These are phyloP conservation scores for Uromyces viciae-fabae DNA, from an alignment of 1,284 basidiomycete species.

Conservation along the genomic window DNA sequence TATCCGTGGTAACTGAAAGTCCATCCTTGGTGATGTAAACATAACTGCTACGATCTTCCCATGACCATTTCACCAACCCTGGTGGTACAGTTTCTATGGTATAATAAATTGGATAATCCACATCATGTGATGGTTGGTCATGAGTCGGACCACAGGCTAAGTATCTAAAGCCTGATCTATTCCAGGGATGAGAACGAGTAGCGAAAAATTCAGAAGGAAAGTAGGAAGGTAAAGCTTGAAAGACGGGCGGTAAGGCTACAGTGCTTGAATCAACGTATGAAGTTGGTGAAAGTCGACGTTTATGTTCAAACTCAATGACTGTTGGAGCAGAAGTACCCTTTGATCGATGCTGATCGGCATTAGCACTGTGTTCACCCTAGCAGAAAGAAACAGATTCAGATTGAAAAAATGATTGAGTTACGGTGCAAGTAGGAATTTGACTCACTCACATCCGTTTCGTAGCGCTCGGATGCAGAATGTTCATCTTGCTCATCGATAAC, in stretches of 20 bases:
- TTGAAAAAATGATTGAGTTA: background rate
- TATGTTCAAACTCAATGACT: background rate
- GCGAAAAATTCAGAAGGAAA: conserved; percentile 28
- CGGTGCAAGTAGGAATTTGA: background rate
- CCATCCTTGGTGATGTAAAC: conserved; percentile 78
- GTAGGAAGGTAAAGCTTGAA: conserved; percentile 27
- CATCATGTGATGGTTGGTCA: background rate
- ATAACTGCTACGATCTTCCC: conserved; percentile 66
- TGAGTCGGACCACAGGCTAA: conserved; percentile 70
- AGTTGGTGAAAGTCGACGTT: background rate
- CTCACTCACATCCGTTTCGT: conserved; percentile 20
- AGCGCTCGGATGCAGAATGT: conserved; percentile 10
- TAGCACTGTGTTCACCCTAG: conserved; percentile 7
- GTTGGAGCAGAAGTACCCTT: background rate
- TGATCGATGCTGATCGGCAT: background rate
- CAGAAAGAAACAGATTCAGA: background rate
- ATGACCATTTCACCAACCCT: conserved; percentile 50
- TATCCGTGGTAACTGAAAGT: conserved; percentile 70
- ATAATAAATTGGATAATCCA: conserved; percentile 15
- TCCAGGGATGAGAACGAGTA: conserved; percentile 42
- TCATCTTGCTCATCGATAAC: conserved; percentile 9
- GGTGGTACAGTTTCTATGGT: conserved; percentile 37
- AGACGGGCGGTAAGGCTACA: conserved; percentile 34
- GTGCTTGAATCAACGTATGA: conserved; percentile 30
- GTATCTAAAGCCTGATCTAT: conserved; percentile 63